These are phyloP conservation scores for Gossypium mustelinum DNA, from an alignment of 345 rosid genomes.

Conservation along the genomic window DNA sequence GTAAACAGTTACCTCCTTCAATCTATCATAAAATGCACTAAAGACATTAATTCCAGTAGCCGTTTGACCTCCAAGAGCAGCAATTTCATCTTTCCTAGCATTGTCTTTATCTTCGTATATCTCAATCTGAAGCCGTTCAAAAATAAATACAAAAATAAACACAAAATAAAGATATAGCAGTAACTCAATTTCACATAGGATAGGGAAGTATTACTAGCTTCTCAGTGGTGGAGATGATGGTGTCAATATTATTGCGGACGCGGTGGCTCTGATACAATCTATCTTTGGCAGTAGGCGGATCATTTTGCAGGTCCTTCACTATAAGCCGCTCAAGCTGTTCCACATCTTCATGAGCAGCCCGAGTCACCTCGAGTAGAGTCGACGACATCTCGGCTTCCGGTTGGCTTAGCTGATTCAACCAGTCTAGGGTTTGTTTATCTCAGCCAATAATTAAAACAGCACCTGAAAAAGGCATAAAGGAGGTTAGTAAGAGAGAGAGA, in stretches of 20 bases:
- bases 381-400: slow-evolving; percentile 55
- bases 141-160: not conserved
- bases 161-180: not conserved
- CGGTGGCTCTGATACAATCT: slow-evolving; percentile 87
- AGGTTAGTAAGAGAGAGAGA: too few species aligned
- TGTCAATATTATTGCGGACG: slow-evolving; percentile 73
- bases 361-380: slow-evolving; percentile 82
- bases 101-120: slow-evolving; percentile 78
- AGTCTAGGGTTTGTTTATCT: too few species aligned
- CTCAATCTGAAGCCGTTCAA: slow-evolving; percentile 50
- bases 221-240: slow-evolving; percentile 51
- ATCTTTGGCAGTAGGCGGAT: slow-evolving; percentile 63
- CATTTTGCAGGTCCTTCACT: slow-evolving; percentile 85
- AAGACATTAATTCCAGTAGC: slow-evolving; percentile 67
- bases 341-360: slow-evolving; percentile 84
- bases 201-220: slow-evolving; percentile 50
- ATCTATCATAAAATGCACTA: slow-evolving; percentile 80
- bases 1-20: slow-evolving; percentile 65
- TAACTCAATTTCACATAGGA: not conserved
- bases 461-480: too few species aligned
- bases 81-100: slow-evolving; percentile 92
- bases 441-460: too few species aligned
- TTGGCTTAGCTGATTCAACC: too few species aligned
- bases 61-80: slow-evolving; percentile 87
- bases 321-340: slow-evolving; percentile 79